Base-by-base conservation (phyloP, 1,284 basidiomycete species). In the Apiotrichum sp. region DNA sequence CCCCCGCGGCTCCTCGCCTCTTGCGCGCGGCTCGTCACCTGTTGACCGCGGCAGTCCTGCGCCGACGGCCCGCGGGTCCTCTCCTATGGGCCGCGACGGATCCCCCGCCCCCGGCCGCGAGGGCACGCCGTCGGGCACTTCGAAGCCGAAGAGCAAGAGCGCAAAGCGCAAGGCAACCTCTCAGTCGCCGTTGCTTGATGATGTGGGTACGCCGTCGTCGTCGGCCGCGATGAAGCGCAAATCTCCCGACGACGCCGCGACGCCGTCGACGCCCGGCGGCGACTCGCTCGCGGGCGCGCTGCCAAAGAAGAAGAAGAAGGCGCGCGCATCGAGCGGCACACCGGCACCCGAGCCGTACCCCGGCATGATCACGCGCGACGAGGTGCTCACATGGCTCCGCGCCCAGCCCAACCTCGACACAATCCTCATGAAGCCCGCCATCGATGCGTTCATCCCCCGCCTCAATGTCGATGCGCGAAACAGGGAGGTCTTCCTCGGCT, bases 231-330 rank as follows among this genome's bases (percentile, higher is more conserved):
- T 42, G 29, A 65, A 67, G 55, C 61, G 61, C 36, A 64, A 62
- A 43, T 54, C 62, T 2, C 36, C 57, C n/a, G 57, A 57, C 5
- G 56, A 61, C 13, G 36, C 36, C 45, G 10, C 38, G 52, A 3
- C 33, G 50, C 16, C 43, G 48, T 36, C 31, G 51, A 45, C 5
- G 35, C n/a, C 36, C 47, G 42, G n/a, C 11, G 9, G 4, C 29
- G 35, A 43, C 43, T 41, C 42, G 7, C 39, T 38, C 39, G 38
- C 43, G 42, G 61, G 48, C 47, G 61, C 36, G n/a, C 54, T 59
- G 31, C 71, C 80, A 68, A 78, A 78, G 65, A 77, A 78, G 66
- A 78, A 78, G 47, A 50, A 46, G 36, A 39, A 43, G 35, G 48
- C 36, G 47, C 42, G 22, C 31, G 16, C 35, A 11, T 53, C 50